Percentiles rank a stretch among this genome's conserved stretches.
Conservation (phyloP, 176 grass and related monocot species). For the Pontederia paniculata region DNA sequence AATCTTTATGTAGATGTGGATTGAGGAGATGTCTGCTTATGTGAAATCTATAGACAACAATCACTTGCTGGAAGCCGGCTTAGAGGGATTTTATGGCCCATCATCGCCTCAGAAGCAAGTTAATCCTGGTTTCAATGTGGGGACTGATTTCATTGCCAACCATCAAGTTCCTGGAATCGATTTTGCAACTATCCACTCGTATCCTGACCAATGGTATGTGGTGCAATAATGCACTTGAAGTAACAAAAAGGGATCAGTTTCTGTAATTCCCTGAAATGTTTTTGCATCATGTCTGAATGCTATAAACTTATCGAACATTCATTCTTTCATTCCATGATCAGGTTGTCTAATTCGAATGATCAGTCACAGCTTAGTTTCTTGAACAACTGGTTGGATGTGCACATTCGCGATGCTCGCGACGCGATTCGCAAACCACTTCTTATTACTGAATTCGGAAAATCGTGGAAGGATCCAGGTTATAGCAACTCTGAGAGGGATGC, state of each 20-base stretch:
- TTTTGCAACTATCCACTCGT: slow-evolving; percentile 85
- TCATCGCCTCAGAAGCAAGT: slow-evolving; percentile 9
- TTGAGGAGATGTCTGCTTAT: slow-evolving; percentile 76
- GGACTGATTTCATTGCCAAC: slow-evolving; percentile 92
- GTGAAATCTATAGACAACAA: slow-evolving; percentile 72
- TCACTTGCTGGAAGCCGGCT: slow-evolving; percentile 82
- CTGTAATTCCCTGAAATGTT: not conserved
- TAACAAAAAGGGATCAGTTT: not conserved
- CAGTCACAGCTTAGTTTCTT: slow-evolving; percentile 46
- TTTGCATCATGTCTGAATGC: not conserved
- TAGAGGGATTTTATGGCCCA: slow-evolving; percentile 88
- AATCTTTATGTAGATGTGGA: slow-evolving; percentile 43
- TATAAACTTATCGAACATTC: not conserved
- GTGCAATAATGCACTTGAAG: too few species aligned
- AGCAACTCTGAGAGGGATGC: slow-evolving; percentile 40
- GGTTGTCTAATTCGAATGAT: slow-evolving; percentile 38
- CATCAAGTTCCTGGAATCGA: slow-evolving; percentile 56
- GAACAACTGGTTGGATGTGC: slow-evolving; percentile 49
- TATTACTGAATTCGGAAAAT: slow-evolving; percentile 80
- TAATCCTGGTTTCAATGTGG: slow-evolving; percentile 57
- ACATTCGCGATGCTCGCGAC: slow-evolving; percentile 40
- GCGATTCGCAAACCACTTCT: slow-evolving; percentile 65
- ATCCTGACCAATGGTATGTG: slow-evolving; percentile 75
- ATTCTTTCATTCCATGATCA: slow-evolving; percentile 1
- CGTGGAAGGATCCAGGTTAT: slow-evolving; percentile 55